Evolutionary conservation across 805 yeast genomes (phyloP), one percentile per base, ranked within the genome.

Genomic region (Yamadazyma sp.): DNA sequence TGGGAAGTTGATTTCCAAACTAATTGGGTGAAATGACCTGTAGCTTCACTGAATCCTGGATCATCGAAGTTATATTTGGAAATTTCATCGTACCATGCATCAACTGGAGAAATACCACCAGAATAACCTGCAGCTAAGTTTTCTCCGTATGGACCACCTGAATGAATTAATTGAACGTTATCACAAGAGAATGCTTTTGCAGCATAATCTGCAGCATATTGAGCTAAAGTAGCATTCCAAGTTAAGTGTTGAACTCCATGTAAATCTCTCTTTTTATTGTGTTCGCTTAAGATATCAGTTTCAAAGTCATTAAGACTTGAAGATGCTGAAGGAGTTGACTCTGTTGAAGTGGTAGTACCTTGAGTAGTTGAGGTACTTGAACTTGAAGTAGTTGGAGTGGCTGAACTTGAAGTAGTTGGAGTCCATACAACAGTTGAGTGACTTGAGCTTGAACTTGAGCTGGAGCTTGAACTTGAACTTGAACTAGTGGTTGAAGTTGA

Each of bases 1-100:
- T 73, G 59, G 7, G 75, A 60, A 26, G 83, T 62, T 6, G 69
- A 49, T 43, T 74, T 74, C 94, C 94, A 84, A 17, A 84, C 74
- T 22, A 82, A 52, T 60, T 84, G 91, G 11, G 91, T 82, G 65
- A 84, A 84, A 55, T 84, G 94, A 37, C 91, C 91, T 28, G 88
- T 77, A 9, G 60, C 68, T 37, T 60, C 66, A 36, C 69, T 69
- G 46, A 60, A 66, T 38, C 76, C 80, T 19, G 80, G 76, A 33
- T 72, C 58, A 30, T 58, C 52, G 61, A 58, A 82, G 57, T 75
- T 62, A 60, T 82, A 84, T 34, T 55, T 40, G 8, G 49, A 38
- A 45, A 80, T 82, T 64, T 84, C 91, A 40, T 65, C 58, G 60
- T 83, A 83, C 93, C 93, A 84, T 27, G 82, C 78, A 41, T 80